Evolutionary conservation across 2,329 filamentous ascomycete genomes (phyloP), one percentile per base, ranked within the genome.

Genomic region (Acrocalymma vagum): DNA sequence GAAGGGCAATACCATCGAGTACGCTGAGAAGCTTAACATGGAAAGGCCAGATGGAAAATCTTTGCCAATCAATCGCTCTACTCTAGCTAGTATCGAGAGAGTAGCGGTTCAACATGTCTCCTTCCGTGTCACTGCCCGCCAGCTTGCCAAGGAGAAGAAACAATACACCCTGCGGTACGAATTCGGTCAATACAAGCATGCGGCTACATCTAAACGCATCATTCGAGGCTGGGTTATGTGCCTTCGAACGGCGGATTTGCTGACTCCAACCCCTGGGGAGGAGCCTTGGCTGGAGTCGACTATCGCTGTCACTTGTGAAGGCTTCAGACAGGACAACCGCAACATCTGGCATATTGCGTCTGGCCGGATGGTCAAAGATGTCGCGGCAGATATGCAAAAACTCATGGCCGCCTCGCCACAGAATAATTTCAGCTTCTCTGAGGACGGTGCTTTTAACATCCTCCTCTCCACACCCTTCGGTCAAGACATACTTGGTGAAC

Each of bases 381-480:
- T 62, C 23, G 61, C 56, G n/a, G 49, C 51, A 17, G 61, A 65
- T 32, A 67, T 69, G 64, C 54, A 62, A 26, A 64, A 70, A 36
- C 61, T 77, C 16, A 69, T 69, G 48, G 53, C 67, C n/a, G 53
- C 50, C 29, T 71, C 57, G 32, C 71, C 84, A 16, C 83, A 86
- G 52, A 73, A 74, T 3, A 81, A 87, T 54, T 80, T 90, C 16
- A 77, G 76, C 3, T 89, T 87, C 64, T 78, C 81, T 49, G 69
- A 70, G 15, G 78, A 77, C 6, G 86, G 86, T 29, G 78, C 82
- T 39, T 87, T 90, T 63, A 78, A 78, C 11, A 72, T 90, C 37
- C 75, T 79, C 6, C 71, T 90, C 24, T 76, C 79, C 8, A 79
- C 82, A 1, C 71, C 74, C 2, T 79, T 86, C 29, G 85, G 85